These are phyloP conservation scores for Pleurotus tuoliensis DNA, from an alignment of 768 basidiomycete species.

Conservation along the genomic window DNA sequence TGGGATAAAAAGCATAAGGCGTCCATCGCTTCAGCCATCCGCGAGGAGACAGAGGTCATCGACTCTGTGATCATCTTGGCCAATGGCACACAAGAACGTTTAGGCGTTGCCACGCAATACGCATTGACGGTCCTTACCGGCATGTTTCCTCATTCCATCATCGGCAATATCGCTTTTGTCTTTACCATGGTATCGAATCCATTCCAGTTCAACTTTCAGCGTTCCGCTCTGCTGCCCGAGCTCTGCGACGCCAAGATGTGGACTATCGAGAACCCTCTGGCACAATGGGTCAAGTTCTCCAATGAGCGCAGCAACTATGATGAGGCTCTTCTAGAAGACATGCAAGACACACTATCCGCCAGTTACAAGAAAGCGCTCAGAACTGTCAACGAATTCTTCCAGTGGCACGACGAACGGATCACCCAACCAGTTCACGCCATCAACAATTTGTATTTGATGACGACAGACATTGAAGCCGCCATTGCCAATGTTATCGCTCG, in stretches of 20 bases:
- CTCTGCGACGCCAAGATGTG: constrained; percentile 7
- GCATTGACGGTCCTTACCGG: constrained; percentile 16
- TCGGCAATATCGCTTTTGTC: constrained; percentile 22
- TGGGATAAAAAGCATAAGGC: constrained; percentile 20
- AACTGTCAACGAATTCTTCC: constrained; percentile 11
- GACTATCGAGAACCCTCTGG: constrained; percentile 12
- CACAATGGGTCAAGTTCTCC: constrained; percentile 9
- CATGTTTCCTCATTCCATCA: constrained; percentile 21
- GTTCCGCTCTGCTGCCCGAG: constrained; percentile 10
- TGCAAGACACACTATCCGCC: background rate
- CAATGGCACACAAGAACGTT: constrained; percentile 20
- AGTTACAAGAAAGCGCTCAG: constrained; percentile 11
- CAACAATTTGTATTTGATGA: constrained; percentile 8
- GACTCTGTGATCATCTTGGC: constrained; percentile 25
- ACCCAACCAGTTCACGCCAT: constrained; percentile 15
- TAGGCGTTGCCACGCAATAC: constrained; percentile 21
- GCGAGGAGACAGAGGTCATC: constrained; percentile 14
- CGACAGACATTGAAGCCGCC: constrained; percentile 9
- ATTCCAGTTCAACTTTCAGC: constrained; percentile 19
- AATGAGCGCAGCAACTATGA: background rate
- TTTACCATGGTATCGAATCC: constrained; percentile 19
- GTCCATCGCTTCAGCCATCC: constrained; percentile 19
- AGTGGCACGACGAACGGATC: constrained; percentile 11
- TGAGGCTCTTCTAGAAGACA: background rate
- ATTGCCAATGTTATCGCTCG: constrained; percentile 9